phyloP scores from a whole-genome alignment of 2,329 filamentous ascomycete genomes.

The Zopfia rhizophila region DNA sequence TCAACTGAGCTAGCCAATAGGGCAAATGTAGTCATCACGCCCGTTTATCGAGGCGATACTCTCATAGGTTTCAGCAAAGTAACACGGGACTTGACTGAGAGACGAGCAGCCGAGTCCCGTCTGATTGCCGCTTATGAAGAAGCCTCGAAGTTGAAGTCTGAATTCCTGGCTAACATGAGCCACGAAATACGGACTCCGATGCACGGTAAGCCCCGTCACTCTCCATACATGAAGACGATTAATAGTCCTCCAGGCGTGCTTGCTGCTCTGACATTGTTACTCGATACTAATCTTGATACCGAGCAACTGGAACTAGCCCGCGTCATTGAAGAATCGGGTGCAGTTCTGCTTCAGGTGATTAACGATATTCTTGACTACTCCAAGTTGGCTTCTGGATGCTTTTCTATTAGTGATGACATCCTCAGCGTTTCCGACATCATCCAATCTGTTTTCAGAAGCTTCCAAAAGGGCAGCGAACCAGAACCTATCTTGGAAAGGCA shows the following conservation, averaged over 20 bases:
- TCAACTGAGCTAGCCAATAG: slow-evolving; percentile 1
- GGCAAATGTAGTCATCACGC: slow-evolving; percentile 69
- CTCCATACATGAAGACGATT: not conserved
- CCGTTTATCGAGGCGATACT: slow-evolving; percentile 62
- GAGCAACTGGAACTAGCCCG: slow-evolving; percentile 67
- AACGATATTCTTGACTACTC: slow-evolving; percentile 76
- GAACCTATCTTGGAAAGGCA: slow-evolving; percentile 59
- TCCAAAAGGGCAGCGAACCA: slow-evolving; percentile 59
- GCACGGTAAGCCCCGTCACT: slow-evolving; percentile 55
- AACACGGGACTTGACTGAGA: slow-evolving; percentile 67
- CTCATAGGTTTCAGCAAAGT: slow-evolving; percentile 70
- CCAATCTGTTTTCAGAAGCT: slow-evolving; percentile 62
- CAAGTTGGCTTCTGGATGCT: slow-evolving; percentile 69
- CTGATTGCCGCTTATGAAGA: slow-evolving; percentile 69
- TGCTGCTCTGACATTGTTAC: slow-evolving; percentile 67
- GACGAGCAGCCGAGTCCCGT: slow-evolving; percentile 64
- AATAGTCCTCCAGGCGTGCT: slow-evolving; percentile 58
- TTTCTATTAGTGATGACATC: slow-evolving; percentile 65
- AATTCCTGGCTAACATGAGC: slow-evolving; percentile 71
- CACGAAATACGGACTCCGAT: slow-evolving; percentile 74
- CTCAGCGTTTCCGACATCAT: slow-evolving; percentile 61
- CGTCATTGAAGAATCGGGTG: slow-evolving; percentile 69
- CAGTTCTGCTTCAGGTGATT: slow-evolving; percentile 69
- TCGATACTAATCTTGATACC: slow-evolving; percentile 63
- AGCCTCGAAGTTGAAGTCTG: slow-evolving; percentile 70